phyloP scores from a whole-genome alignment of 2,329 filamentous ascomycete genomes.

The Thelonectria olida region DNA sequence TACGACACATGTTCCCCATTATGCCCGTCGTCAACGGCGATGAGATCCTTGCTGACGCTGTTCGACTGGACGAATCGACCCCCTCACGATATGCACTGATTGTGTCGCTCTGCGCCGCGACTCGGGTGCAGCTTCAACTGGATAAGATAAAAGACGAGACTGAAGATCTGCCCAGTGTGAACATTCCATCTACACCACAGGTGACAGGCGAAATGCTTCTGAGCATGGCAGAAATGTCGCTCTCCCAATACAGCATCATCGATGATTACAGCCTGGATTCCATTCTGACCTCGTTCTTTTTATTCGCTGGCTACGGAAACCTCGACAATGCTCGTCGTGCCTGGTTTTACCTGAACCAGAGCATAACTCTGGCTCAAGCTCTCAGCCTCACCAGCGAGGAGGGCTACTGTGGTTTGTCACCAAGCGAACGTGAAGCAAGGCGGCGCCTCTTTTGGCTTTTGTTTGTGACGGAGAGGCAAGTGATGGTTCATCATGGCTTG shows the following conservation, averaged over 20 bases:
- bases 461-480: slow-evolving; percentile 45
- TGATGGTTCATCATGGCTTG: rapidly evolving
- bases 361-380: slow-evolving; percentile 40
- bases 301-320: slow-evolving; percentile 44
- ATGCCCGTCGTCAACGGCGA: slow-evolving; percentile 44
- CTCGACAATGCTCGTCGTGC: slow-evolving; percentile 40
- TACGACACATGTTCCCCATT: slow-evolving; percentile 45
- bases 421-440: slow-evolving; percentile 39
- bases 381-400: slow-evolving; percentile 41
- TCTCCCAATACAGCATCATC: slow-evolving; percentile 41
- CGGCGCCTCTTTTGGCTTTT: slow-evolving; percentile 46
- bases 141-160: slow-evolving; percentile 26
- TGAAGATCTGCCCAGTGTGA: slow-evolving; percentile 20
- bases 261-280: slow-evolving; percentile 42
- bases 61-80: slow-evolving; percentile 34
- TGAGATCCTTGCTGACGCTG: slow-evolving; percentile 39
- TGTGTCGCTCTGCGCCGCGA: slow-evolving; percentile 41
- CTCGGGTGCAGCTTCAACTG: slow-evolving; percentile 41
- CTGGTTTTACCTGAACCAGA: slow-evolving; percentile 47
- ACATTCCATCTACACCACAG: slow-evolving; percentile 33
- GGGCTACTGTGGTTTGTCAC: slow-evolving; percentile 34
- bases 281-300: slow-evolving; percentile 42
- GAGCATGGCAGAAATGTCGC: slow-evolving; percentile 36
- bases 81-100: slow-evolving; percentile 42
- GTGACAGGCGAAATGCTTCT: slow-evolving; percentile 40